Percentiles rank a stretch among this genome's conserved stretches.
Conservation (phyloP, 176 grass and related monocot species). For the Tuctoria greenei region DNA sequence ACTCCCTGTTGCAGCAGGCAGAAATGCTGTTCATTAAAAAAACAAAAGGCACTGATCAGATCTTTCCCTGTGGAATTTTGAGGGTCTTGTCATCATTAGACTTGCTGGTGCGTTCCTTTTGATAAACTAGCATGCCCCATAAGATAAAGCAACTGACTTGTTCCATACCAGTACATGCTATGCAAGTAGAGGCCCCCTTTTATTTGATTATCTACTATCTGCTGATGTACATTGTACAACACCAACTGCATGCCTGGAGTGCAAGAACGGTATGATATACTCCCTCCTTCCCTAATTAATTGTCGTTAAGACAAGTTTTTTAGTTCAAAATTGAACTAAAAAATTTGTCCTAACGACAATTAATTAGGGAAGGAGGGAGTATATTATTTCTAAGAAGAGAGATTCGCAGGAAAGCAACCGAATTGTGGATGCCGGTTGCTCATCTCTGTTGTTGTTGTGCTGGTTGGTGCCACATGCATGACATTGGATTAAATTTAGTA, state of each 20-base stretch:
- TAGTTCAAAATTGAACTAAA: too few relatives aligned
- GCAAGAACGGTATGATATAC: constrained; percentile 20
- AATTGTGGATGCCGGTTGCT: constrained; percentile 13
- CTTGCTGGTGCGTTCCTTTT: constrained; percentile 45
- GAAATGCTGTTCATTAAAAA: constrained; percentile 29
- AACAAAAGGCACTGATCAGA: constrained; percentile 42
- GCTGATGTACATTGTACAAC: constrained; percentile 20
- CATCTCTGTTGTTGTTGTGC: constrained; percentile 9
- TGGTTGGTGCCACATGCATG: constrained; percentile 3
- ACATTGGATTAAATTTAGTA: constrained; percentile 13
- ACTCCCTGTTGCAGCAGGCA: constrained; percentile 21
- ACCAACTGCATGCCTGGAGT: constrained; percentile 35
- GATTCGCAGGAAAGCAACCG: constrained; percentile 16
- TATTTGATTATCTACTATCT: constrained; percentile 17
- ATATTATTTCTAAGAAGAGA: neutral
- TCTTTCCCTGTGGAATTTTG: constrained; percentile 54
- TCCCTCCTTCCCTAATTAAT: too few relatives aligned
- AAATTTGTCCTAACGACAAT: too few relatives aligned
- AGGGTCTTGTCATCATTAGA: constrained; percentile 57
- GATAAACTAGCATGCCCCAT: constrained; percentile 32
- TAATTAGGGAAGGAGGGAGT: too few relatives aligned
- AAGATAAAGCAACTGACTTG: constrained; percentile 44
- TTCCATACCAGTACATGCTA: constrained; percentile 7
- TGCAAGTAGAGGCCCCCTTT: constrained; percentile 15
- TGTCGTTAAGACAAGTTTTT: too few relatives aligned